Evolutionary conservation across 2,329 filamentous ascomycete species (phyloP), one percentile per base, ranked within the genome.

Genomic region (Pseudonectria foliicola): DNA sequence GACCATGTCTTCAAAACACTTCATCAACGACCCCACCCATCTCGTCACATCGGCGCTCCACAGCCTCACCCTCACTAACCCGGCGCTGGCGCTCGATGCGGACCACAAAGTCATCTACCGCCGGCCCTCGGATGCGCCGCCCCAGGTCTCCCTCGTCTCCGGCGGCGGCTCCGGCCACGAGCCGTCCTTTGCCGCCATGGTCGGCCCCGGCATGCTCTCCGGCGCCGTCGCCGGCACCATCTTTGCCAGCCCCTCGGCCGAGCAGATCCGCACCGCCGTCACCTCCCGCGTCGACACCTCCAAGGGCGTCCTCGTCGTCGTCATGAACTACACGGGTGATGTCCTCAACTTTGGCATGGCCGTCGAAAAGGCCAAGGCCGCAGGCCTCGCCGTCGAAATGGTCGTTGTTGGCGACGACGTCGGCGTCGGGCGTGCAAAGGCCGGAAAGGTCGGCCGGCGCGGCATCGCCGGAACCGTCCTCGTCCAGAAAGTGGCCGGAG

Each of bases 241-340:
- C 52, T 93, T 93, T 55, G 86, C 86, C 6, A 85, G 80, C 13
- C 86, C 86, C 0, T 80, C 75, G 6, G 82, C 86, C 0, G 81
- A 92, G 62, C 89, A 95, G 64, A 80, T 95, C 35, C 77, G 85
- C 36, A 70, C 75, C 46, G 86, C 80, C 39, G 82, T 93, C 34
- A 75, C 81, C 53, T 74, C 78, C 27, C 72, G 85, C 13, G 83
- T 94, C 3, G 77, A 85, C 41, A 72, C 73, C 4, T 70, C 74
- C 29, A 74, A 77, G 42, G 90, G 89, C 15, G 83, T 95, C 2
- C 60, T 95, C 27, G 83, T 95, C n/a, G 81, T 89, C 6, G 85
- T 94, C 21, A 95, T 94, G 85, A 95, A 95, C 60, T 94, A 94
- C 61, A 94, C 87, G 2, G 85, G 85, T 25, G 85, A 89, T 57